Evolutionary conservation across 2,329 filamentous ascomycete species (phyloP), one percentile per base, ranked within the genome.

Genomic region (Ascochyta rabiei): DNA sequence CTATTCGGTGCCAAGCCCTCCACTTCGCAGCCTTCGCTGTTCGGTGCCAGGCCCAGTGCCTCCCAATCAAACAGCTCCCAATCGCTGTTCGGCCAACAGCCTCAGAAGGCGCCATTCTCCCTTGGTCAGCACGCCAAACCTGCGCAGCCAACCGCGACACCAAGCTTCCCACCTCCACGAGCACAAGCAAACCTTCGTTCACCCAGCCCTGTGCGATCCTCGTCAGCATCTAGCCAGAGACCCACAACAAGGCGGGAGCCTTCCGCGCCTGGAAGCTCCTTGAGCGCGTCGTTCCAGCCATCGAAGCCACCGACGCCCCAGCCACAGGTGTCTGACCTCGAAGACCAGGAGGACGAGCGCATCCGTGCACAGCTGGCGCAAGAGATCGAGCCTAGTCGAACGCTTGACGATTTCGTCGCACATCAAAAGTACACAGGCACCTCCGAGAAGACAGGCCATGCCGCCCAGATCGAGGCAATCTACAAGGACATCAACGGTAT

Each of bases 401-500:
- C 80, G 7, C 73, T 92, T 31, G 84, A 89, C 54, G 84, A 87
- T 44, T 92, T 92, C 64, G 82, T 90, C 46, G 87, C 79, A 4
- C 79, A 81, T 47, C 76, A 80, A 42, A 79, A 81, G 42, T 81
- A 80, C 52, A 60, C 62, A 10, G 76, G 75, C 31, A 57, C 59
- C 24, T 69, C 68, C 4, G 72, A 64, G 21, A 80, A 77, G 56
- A 66, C 71, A 28, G 80, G 79, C 8, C 67, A 74, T 39, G 72
- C 77, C 24, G 79, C 76, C 23, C 75, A 81, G 62, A 80, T 83
- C 51, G 79, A 83, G 64, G 76, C 76, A 46, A 69, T 82, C 46
- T 95, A 90, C 72, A 84, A 89, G 39, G 90, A 93, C 66, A 90
- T 93, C 71, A 93, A 95, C 73, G 90, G 90, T 12, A 99, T 98